Evolutionary conservation across 352 stramenopile genomes (phyloP).

Genomic region (Bremia lactucae): DNA sequence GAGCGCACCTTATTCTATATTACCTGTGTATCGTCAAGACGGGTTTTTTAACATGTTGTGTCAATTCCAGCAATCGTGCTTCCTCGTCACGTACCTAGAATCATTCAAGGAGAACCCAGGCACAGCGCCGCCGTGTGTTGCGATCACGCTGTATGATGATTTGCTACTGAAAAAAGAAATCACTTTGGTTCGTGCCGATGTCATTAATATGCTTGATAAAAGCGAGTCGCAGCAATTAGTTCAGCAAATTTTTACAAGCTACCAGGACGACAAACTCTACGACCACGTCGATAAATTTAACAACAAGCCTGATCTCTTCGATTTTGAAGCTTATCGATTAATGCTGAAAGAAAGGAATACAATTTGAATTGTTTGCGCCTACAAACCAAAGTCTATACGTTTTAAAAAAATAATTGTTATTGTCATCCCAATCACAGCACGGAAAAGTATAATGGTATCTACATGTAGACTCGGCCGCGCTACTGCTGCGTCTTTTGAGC

Average conservation of each 20-base stretch:
- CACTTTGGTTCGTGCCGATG: conserved; percentile 59
- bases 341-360: conserved; percentile 21
- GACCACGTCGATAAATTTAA: conserved; percentile 81
- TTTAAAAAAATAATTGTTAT: not conserved
- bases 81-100: conserved; percentile 79
- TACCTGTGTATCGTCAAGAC: conserved; percentile 75
- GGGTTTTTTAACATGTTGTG: conserved; percentile 86
- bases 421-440: not conserved
- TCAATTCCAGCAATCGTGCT: conserved; percentile 85
- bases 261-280: conserved; percentile 58
- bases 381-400: no score
- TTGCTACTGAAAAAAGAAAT: conserved; percentile 66
- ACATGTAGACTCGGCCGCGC: conserved; percentile 4
- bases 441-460: conserved; percentile 4
- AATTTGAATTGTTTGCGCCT: no score
- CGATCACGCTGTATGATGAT: conserved; percentile 73
- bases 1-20: conserved; percentile 61
- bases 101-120: conserved; percentile 81
- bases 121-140: conserved; percentile 62
- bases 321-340: conserved; percentile 69
- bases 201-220: conserved; percentile 84
- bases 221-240: conserved; percentile 62
- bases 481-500: conserved; percentile 19
- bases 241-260: conserved; percentile 48
- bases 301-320: conserved; percentile 70